Base-by-base conservation (phyloP, 306 rosid genomes). In the Lathyrus tuberosus region DNA sequence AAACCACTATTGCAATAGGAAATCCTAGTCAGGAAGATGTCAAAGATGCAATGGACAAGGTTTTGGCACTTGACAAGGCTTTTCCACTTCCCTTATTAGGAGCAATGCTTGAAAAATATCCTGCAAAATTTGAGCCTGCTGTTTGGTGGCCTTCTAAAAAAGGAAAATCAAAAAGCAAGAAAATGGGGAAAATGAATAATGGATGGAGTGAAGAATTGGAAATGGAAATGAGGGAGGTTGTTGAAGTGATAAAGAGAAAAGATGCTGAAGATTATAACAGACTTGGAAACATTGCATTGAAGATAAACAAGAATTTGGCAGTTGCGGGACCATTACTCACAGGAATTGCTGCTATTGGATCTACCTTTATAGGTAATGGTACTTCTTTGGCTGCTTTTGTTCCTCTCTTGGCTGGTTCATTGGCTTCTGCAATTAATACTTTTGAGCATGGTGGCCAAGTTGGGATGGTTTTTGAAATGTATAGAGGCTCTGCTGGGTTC, bases 391-490 rank as follows among this genome's bases (percentile, higher is more conserved):
- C 38, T 0, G 51, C 84, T 0, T 9, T 75, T 0, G 89, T 76
- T 10, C 88, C 94, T 0, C 83, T 83, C 9, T 26, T 77, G 67
- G 88, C 91, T 0, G 96, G 91, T 2, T 77, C 94, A 0, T 64
- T 87, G 74, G 93, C 81, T 8, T 63, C 76, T 0, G 86, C 69
- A 2, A 40, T 84, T 6, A 90, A 84, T 69, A 71, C 86, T 5
- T 83, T 87, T 1, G 84, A 81, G 46, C 96, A 90, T 41, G 95
- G 87, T 16, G 88, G 76, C 1, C 96, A 90, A 78, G 79, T 90
- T 2, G 96, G 96, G 1, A 87, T 82, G 96, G 83, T 90, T 74
- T 58, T 88, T 15, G 95, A 90, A 78, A 79, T 90, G 90, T 90
- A 88, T 10, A 82, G 91, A 53, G 38, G 65, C 57, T 77, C 81